A percentile compares a stretch with the other conserved stretches of the same genome.
Evolutionary conservation across 2,329 filamentous ascomycete genomes (phyloP).

Genomic region (Coleophoma crateriformis): DNA sequence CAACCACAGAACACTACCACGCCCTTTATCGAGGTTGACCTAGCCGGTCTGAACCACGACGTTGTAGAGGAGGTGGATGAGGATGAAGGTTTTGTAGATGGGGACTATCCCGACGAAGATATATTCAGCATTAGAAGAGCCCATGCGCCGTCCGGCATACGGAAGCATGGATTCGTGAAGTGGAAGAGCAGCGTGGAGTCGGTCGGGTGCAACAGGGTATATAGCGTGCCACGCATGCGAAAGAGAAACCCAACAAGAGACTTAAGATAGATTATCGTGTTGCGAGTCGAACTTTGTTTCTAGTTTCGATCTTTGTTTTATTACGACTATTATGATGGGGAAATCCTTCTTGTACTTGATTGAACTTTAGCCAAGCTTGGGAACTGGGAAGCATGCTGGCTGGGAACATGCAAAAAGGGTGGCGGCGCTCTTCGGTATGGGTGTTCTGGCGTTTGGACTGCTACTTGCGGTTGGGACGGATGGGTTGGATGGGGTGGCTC

Average conservation of each 20-base stretch:
- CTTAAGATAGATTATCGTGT: background rate
- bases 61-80: conserved; percentile 4
- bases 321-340: background rate
- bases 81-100: conserved; percentile 19
- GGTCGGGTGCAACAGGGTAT: conserved; percentile 6
- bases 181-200: conserved; percentile 8
- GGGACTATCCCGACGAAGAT: conserved; percentile 1
- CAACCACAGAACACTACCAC: background rate
- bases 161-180: conserved; percentile 8
- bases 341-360: background rate
- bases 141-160: conserved; percentile 11
- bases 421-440: background rate
- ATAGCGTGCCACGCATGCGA: conserved; percentile 12
- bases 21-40: background rate
- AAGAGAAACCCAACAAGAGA: conserved; percentile 3
- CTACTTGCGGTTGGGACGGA: background rate
- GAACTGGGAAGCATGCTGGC: background rate
- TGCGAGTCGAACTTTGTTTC: background rate
- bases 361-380: background rate
- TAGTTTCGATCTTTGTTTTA: background rate
- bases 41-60: background rate
- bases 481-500: background rate
- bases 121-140: conserved; percentile 13
- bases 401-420: background rate
- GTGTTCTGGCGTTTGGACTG: background rate